phyloP scores from a whole-genome alignment of 345 rosid genomes.

The Bretschneidera sinensis region DNA sequence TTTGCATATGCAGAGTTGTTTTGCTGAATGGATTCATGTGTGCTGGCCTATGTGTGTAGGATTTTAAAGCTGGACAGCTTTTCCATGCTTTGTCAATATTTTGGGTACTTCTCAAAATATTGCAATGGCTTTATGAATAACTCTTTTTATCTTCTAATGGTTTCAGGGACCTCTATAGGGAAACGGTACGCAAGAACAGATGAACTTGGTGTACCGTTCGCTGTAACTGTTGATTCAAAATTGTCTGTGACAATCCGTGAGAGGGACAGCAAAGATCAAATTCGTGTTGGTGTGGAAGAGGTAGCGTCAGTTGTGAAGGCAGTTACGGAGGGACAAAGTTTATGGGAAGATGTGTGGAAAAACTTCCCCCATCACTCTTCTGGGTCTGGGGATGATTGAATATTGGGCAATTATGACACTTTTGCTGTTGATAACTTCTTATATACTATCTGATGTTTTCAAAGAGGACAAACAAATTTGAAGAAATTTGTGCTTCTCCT shows the following conservation, averaged over 20 bases:
- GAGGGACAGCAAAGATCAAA: slow-evolving; percentile 68
- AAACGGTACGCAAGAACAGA: slow-evolving; percentile 55
- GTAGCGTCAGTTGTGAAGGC: slow-evolving; percentile 50
- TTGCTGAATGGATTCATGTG: too few relatives aligned
- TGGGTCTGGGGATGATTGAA: slow-evolving; percentile 43
- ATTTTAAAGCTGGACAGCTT: too few relatives aligned
- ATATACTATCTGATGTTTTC: too few relatives aligned
- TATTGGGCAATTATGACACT: not conserved
- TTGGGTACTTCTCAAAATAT: not conserved
- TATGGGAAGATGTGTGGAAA: slow-evolving; percentile 60
- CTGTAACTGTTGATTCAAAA: slow-evolving; percentile 39
- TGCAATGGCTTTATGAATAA: not conserved
- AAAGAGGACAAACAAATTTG: too few relatives aligned
- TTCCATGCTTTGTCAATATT: too few relatives aligned
- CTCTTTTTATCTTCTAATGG: slow-evolving; percentile 1
- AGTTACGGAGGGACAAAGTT: slow-evolving; percentile 43
- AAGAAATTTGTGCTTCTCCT: not conserved
- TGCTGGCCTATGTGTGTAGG: too few relatives aligned
- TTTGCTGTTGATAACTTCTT: not conserved
- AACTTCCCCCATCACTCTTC: slow-evolving; percentile 64
- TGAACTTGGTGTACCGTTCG: slow-evolving; percentile 71
- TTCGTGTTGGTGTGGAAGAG: slow-evolving; percentile 40
- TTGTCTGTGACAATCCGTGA: slow-evolving; percentile 57
- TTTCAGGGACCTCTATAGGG: not conserved
- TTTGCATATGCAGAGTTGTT: too few relatives aligned